Evolutionary conservation across 2,329 filamentous ascomycete species (phyloP).

Genomic region (Colletotrichum tropicicola): DNA sequence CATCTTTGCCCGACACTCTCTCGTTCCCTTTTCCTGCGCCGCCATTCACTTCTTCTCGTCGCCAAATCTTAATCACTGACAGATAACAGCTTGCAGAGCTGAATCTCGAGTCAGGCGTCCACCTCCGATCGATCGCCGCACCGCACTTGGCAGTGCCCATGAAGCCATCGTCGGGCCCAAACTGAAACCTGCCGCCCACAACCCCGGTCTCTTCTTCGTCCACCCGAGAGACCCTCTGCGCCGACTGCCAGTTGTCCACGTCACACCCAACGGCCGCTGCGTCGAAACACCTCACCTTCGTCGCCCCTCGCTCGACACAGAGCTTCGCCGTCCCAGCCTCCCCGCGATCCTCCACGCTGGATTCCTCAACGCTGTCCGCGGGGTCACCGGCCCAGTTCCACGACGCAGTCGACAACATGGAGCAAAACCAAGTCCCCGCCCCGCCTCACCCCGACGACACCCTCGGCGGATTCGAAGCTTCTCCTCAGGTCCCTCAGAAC

Average conservation of each 20-base stretch:
- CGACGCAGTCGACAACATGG: conserved; percentile 62
- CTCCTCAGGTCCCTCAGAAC: conserved; percentile 48
- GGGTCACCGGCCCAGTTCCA: conserved; percentile 62
- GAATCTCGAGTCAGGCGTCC: conserved; percentile 6
- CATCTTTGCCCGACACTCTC: conserved; percentile 24
- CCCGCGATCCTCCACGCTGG: conserved; percentile 51
- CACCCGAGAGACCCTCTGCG: neutral
- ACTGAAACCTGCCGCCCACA: conserved; percentile 27
- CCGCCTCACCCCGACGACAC: conserved; percentile 58
- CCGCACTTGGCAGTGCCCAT: conserved; percentile 20
- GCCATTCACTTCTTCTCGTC: conserved; percentile 15
- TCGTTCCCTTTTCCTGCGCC: conserved; percentile 15
- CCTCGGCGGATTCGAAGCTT: conserved; percentile 58
- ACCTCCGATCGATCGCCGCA: conserved; percentile 7
- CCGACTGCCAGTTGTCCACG: conserved; percentile 12
- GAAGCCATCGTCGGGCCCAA: conserved; percentile 27
- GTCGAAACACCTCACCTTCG: conserved; percentile 20
- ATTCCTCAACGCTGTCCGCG: conserved; percentile 58
- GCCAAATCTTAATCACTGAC: conserved; percentile 8
- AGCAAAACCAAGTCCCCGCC: conserved; percentile 49
- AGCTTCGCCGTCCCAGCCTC: conserved; percentile 24
- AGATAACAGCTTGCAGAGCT: neutral
- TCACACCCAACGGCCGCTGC: neutral
- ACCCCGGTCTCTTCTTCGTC: conserved; percentile 10
- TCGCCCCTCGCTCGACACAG: conserved; percentile 31